phyloP scores from a whole-genome alignment of 2,329 filamentous ascomycete species.

The Penicillium sclerotiorum region DNA sequence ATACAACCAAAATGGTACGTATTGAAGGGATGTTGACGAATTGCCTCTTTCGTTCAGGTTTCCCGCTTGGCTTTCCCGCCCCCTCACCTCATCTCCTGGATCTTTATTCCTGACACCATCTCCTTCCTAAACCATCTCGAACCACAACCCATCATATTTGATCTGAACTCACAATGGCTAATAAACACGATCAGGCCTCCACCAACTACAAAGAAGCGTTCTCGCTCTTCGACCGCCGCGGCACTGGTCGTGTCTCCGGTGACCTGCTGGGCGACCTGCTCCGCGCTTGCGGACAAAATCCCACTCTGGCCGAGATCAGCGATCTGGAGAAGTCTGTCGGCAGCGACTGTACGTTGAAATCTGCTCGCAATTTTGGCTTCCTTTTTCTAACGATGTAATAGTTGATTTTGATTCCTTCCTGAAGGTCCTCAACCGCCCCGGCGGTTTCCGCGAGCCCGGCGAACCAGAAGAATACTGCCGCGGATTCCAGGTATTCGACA shows the following conservation, averaged over 20 bases:
- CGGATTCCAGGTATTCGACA: slow-evolving; percentile 99
- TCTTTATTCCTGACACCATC: neutral
- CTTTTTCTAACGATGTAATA: slow-evolving; percentile 45
- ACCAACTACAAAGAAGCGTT: slow-evolving; percentile 99
- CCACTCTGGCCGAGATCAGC: slow-evolving; percentile 86
- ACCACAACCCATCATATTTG: neutral
- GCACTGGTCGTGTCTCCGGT: slow-evolving; percentile 85
- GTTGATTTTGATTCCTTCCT: slow-evolving; percentile 98
- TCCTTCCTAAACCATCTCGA: neutral
- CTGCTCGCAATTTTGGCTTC: no score
- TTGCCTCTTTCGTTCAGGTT: slow-evolving; percentile 11
- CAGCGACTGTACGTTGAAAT: slow-evolving; percentile 73
- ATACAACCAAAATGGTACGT: slow-evolving; percentile 18
- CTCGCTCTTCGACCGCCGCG: slow-evolving; percentile 98
- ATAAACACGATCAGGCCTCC: slow-evolving; percentile 58
- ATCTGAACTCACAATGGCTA: slow-evolving; percentile 23
- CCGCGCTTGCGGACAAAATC: slow-evolving; percentile 96
- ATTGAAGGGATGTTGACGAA: slow-evolving; percentile 13
- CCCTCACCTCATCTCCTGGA: slow-evolving; percentile 2
- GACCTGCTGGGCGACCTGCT: slow-evolving; percentile 90
- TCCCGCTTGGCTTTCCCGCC: slow-evolving; percentile 8
- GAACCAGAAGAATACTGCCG: slow-evolving; percentile 98
- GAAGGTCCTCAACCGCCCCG: slow-evolving; percentile 94
- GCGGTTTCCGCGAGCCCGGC: slow-evolving; percentile 96
- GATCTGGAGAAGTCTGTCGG: slow-evolving; percentile 91